These are phyloP conservation scores for Yamadazyma sp. DNA, from an alignment of 1,139 yeast species.

Conservation along the genomic window DNA sequence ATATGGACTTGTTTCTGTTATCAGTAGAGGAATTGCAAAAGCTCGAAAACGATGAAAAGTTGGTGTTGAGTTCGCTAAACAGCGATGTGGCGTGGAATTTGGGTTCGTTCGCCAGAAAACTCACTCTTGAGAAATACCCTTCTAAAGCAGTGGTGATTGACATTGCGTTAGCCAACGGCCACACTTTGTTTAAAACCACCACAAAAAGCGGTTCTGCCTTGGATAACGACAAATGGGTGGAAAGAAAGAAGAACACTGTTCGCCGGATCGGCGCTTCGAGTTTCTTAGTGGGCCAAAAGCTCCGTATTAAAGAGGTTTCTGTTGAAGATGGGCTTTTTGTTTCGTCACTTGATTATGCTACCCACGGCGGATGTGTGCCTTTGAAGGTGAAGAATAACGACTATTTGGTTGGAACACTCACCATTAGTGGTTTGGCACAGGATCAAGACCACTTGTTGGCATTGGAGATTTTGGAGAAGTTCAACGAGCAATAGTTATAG, in stretches of 20 bases:
- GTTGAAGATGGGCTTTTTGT: constrained; percentile 43
- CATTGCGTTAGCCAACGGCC: constrained; percentile 50
- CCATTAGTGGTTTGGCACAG: constrained; percentile 60
- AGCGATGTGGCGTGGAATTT: constrained; percentile 37
- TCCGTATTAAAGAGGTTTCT: constrained; percentile 27
- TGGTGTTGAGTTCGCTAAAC: constrained; percentile 25
- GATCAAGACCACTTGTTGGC: constrained; percentile 47
- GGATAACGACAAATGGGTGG: constrained; percentile 63
- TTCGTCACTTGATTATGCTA: constrained; percentile 49
- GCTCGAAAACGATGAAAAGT: constrained; percentile 19
- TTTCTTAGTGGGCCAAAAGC: constrained; percentile 52
- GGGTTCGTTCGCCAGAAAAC: constrained; percentile 33
- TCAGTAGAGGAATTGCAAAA: constrained; percentile 15
- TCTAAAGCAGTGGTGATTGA: constrained; percentile 48
- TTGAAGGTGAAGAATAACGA: constrained; percentile 44
- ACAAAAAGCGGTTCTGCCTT: constrained; percentile 40
- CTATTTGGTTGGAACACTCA: constrained; percentile 52
- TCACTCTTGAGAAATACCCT: constrained; percentile 22
- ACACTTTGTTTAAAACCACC: constrained; percentile 51
- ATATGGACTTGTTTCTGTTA: constrained; percentile 7
- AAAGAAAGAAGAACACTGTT: constrained; percentile 53
- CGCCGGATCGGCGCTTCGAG: constrained; percentile 54
- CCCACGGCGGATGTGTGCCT: constrained; percentile 67
- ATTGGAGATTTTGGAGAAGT: constrained; percentile 19
- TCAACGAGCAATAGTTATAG: constrained; percentile 3